Evolutionary conservation across 495 filamentous ascomycete species (phyloP), one percentile per base, ranked within the genome.

Genomic region (Trichoderma gamsii): DNA sequence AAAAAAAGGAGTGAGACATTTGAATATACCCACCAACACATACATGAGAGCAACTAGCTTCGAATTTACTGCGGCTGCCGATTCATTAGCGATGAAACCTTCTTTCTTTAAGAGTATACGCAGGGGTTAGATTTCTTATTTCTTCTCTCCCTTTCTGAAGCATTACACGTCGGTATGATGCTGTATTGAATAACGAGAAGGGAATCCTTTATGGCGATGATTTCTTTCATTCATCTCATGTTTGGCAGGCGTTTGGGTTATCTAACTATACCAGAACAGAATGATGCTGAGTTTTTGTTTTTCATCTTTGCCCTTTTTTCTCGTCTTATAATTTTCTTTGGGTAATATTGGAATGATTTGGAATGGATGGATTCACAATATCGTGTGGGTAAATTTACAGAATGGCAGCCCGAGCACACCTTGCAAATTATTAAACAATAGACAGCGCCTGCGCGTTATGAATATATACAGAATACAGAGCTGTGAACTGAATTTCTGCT

Each of bases 391-490:
- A 61, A 38, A 61, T 25, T 61, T 61, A 27, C 56, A 61, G 56
- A 61, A 61, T 61, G 56, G 27, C 16, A 16, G 56, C 56, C 25
- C 25, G 23, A 61, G 56, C 23, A 32, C 8, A 61, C 23, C 4
- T 38, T 38, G 4, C 23, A 13, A 23, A 27, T 29, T n/a, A 61
- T 61, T 61, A 61, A 23, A 61, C 11, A 25, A 61, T 61, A 61
- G 56, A 61, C 56, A 61, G 56, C 56, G 56, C 56, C 27, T 61
- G 25, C 56, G 56, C 18, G 51, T 46, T 56, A 56, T 56, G 51
- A 16, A 56, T 56, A 56, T 56, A 56, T 56, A 56, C 51, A 56
- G n/a, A 38, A 38, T 38, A 25, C n/a, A 56, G 9, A 56, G 51
- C 51, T 52, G 49, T 21, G 16, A 61, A 27, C 15, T 61, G 25